Percentiles rank a stretch among this genome's conserved stretches.
phyloP scores from a whole-genome alignment of 495 filamentous ascomycete genomes.

The Cenococcum geophilum region DNA sequence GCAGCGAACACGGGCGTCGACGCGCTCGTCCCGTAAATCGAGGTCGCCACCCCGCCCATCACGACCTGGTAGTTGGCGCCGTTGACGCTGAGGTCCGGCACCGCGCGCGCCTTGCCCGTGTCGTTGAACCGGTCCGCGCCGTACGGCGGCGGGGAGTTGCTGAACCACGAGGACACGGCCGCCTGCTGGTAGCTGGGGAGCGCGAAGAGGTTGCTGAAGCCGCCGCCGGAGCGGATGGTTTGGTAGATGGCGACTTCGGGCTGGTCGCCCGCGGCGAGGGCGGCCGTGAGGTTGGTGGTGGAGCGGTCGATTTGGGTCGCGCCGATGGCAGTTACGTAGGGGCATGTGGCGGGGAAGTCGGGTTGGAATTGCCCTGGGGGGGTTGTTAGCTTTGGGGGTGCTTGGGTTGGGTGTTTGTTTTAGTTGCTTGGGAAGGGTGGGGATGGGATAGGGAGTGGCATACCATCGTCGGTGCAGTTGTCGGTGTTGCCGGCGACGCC shows the following conservation, averaged over 20 bases:
- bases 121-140: conserved; percentile 49
- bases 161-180: conserved; percentile 49
- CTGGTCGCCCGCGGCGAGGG: conserved; percentile 16
- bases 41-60: conserved; percentile 7
- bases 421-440: no score
- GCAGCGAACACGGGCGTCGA: conserved; percentile 49
- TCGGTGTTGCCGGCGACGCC: conserved; percentile 42
- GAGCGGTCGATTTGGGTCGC: conserved; percentile 31
- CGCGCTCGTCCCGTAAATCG: conserved; percentile 7
- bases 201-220: conserved; percentile 63
- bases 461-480: not conserved
- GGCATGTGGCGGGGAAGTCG: conserved; percentile 47
- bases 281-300: conserved; percentile 22
- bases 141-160: conserved; percentile 44
- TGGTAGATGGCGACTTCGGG: conserved; percentile 19
- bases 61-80: conserved; percentile 21
- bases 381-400: conserved; percentile 27
- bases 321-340: conserved; percentile 43
- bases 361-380: conserved; percentile 16
- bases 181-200: conserved; percentile 52
- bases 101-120: conserved; percentile 55
- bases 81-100: conserved; percentile 57
- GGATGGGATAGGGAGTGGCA: not conserved
- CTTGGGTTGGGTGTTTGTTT: no score
- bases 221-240: conserved; percentile 50